Conservation (phyloP, 108 stramenopile species). For the Cyclotella distinguenda region DNA sequence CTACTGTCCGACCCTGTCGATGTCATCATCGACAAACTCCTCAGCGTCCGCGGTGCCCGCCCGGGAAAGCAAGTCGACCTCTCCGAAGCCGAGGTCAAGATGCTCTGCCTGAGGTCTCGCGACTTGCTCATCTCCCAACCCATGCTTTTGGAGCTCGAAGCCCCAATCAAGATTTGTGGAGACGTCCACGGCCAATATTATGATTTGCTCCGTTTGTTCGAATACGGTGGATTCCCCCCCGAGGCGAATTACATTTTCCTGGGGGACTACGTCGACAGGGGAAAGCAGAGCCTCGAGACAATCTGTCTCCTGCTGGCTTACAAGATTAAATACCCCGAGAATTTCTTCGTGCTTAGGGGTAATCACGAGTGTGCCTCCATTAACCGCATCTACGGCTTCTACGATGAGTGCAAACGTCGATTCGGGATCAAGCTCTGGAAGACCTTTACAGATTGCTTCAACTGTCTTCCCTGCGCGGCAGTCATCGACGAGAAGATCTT, state of each 20-base stretch:
- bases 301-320: constrained; percentile 97
- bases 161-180: constrained; percentile 98
- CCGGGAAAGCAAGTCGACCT: constrained; percentile 90
- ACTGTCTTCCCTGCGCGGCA: constrained; percentile 98
- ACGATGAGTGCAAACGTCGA: constrained; percentile 97
- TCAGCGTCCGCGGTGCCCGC: constrained; percentile 85
- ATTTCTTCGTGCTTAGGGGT: constrained; percentile 98
- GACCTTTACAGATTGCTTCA: constrained; percentile 99
- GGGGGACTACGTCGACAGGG: constrained; percentile 98
- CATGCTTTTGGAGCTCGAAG: constrained; percentile 97
- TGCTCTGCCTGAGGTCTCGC: constrained; percentile 89
- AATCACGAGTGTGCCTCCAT: constrained; percentile 99
- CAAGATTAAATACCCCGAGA: constrained; percentile 99
- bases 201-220: constrained; percentile 96
- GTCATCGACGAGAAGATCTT: constrained; percentile 99
- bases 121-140: constrained; percentile 95
- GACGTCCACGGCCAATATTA: constrained; percentile 97
- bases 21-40: constrained; percentile 87
- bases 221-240: constrained; percentile 98
- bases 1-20: constrained; percentile 85
- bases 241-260: constrained; percentile 97
- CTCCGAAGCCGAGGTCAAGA: constrained; percentile 90
- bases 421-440: constrained; percentile 99
- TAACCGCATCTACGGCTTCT: constrained; percentile 99
- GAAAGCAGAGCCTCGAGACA: constrained; percentile 97